Conservation (phyloP, 2,329 filamentous ascomycete species). For the Aspergillus sp. region DNA sequence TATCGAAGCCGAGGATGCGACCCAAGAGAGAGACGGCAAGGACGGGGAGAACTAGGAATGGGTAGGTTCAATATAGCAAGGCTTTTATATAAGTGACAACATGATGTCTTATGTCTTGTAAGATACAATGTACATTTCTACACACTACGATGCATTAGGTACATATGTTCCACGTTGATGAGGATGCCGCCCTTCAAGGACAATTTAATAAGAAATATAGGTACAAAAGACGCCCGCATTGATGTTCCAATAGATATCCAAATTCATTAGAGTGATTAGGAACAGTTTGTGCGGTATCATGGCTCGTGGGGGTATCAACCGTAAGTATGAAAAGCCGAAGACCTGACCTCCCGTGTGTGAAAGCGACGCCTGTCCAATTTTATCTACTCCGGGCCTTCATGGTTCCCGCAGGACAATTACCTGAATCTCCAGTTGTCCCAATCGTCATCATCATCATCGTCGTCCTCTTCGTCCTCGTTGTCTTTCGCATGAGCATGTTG, state of each 20-base stretch:
- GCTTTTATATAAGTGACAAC: neutral
- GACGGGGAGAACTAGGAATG: neutral
- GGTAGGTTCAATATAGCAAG: no score
- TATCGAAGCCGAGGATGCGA: constrained; percentile 29
- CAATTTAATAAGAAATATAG: neutral
- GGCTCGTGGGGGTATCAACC: constrained; percentile 35
- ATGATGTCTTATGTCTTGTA: neutral
- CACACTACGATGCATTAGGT: no score
- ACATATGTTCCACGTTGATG: no score
- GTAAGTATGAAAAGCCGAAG: constrained; percentile 27
- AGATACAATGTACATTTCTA: neutral
- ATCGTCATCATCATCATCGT: constrained; percentile 56
- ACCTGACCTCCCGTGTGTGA: constrained; percentile 24
- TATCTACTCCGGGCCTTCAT: constrained; percentile 17
- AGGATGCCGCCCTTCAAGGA: no score
- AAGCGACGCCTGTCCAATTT: constrained; percentile 21
- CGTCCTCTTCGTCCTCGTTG: constrained; percentile 29
- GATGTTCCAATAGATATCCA: constrained; percentile 6
- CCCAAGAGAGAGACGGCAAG: constrained; percentile 5
- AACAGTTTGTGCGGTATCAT: constrained; percentile 17
- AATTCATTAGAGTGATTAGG: constrained; percentile 13
- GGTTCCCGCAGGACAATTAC: constrained; percentile 17
- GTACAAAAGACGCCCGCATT: neutral
- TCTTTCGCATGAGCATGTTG: constrained; percentile 42
- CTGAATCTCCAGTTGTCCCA: constrained; percentile 47